A percentile compares a stretch with the other conserved stretches of the same genome.
phyloP scores from a whole-genome alignment of 1,284 basidiomycete species.

The Singerocomus rubriflavus region DNA sequence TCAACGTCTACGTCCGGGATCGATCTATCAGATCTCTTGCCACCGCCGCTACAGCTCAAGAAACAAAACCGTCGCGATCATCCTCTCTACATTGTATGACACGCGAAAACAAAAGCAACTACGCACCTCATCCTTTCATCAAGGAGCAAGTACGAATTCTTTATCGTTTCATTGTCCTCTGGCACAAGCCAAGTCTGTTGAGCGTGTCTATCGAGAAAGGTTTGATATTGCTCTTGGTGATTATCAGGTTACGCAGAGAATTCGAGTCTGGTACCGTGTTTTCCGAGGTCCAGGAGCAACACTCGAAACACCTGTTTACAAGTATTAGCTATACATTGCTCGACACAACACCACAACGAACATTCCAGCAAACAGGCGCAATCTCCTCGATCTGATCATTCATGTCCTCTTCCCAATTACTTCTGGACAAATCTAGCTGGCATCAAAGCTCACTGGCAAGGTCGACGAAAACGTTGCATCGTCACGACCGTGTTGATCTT shows the following conservation, averaged over 20 bases:
- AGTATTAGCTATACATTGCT: background rate
- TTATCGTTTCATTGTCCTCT: conserved; percentile 21
- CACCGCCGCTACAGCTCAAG: conserved; percentile 11
- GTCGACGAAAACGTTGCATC: background rate
- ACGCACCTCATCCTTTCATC: conserved; percentile 19
- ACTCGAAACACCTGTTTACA: conserved; percentile 19
- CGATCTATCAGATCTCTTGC: conserved; percentile 14
- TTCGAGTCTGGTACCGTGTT: conserved; percentile 13
- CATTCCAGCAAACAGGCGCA: conserved; percentile 16
- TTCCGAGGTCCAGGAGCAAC: conserved; percentile 14
- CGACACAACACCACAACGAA: background rate
- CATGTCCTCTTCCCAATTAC: conserved; percentile 20
- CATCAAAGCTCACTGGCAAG: background rate
- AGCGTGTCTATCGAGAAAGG: conserved; percentile 11
- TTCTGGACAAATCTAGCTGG: conserved; percentile 4
- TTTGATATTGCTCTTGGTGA: conserved; percentile 15
- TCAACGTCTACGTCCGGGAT: conserved; percentile 14
- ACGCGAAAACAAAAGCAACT: background rate
- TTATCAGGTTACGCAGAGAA: conserved; percentile 13
- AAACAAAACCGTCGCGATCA: background rate
- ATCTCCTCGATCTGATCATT: conserved; percentile 14
- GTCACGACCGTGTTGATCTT: conserved; percentile 18
- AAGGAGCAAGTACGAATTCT: conserved; percentile 18
- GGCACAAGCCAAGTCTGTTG: conserved; percentile 8
- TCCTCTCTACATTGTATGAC: background rate